A percentile compares a stretch with the other conserved stretches of the same genome.
phyloP scores from a whole-genome alignment of 768 basidiomycete species.

The Phaffia australis region DNA sequence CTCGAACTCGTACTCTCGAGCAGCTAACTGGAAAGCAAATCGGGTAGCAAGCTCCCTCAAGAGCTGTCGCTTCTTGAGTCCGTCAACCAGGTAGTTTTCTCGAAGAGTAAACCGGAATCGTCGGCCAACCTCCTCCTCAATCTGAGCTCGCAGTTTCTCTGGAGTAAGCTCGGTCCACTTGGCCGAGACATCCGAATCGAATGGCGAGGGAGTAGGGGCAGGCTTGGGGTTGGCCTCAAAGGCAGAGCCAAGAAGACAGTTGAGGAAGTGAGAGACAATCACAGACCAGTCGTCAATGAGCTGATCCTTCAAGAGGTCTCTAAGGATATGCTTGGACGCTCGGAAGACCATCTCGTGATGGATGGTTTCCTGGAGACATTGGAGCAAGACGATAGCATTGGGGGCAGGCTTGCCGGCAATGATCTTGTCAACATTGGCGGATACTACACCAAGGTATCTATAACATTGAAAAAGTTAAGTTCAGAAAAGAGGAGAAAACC shows the following conservation, averaged over 20 bases:
- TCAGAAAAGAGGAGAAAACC: background rate
- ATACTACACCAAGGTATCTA: conserved; percentile 40
- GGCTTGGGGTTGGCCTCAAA: conserved; percentile 36
- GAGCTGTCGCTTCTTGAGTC: conserved; percentile 36
- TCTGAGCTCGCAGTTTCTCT: conserved; percentile 32
- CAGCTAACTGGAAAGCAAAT: conserved; percentile 40
- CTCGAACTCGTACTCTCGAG: conserved; percentile 38
- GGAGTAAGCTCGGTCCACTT: conserved; percentile 39
- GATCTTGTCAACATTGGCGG: conserved; percentile 34
- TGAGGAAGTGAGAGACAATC: conserved; percentile 42
- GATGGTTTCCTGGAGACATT: conserved; percentile 35
- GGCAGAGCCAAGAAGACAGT: conserved; percentile 41
- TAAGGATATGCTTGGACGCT: conserved; percentile 40
- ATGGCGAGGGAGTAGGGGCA: conserved; percentile 34
- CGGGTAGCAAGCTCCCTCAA: conserved; percentile 41
- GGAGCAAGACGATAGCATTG: conserved; percentile 31
- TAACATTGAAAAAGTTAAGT: background rate
- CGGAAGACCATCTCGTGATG: conserved; percentile 42
- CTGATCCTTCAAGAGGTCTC: conserved; percentile 33
- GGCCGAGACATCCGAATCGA: conserved; percentile 28
- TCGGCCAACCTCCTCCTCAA: conserved; percentile 35
- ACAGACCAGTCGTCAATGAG: conserved; percentile 35
- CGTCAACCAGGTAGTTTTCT: conserved; percentile 30
- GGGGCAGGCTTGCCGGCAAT: conserved; percentile 30
- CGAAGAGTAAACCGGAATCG: conserved; percentile 40